Evolutionary conservation across 2,329 filamentous ascomycete species (phyloP), one percentile per base, ranked within the genome.

Genomic region (Fusarium sororula): DNA sequence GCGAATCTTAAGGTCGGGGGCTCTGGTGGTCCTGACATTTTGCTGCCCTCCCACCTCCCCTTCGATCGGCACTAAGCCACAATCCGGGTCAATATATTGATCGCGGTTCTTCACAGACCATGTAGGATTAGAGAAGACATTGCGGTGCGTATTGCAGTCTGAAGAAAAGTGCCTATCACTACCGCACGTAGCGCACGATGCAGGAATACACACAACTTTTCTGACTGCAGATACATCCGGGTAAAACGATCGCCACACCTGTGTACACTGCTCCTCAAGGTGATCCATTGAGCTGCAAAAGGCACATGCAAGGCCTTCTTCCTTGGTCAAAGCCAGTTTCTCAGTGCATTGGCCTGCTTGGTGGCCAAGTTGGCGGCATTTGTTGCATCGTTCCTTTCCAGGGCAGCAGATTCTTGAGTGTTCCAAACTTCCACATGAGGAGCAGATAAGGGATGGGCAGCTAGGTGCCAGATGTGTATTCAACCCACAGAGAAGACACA

Each of bases 331-430:
- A 6, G 81, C 80, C 47, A 93, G 84, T 68, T 90, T 89, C 70
- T 92, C 89, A 5, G 81, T 76, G 77, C 92, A 94, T 13, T 82
- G 74, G 2, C 80, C 75, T 24, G 82, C 80, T 57, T 77, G 75
- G 76, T 94, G 92, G 15, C 92, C 92, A 48, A 88, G 83, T 79
- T 91, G 88, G 54, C 85, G 87, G 80, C 92, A 94, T 77, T 89
- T 90, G 55, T 75, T 78, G 78, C 90, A 92, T 68, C 88, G 85
- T 39, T 80, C 80, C 39, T 83, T 84, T 10, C 81, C 82, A 17
- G 89, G 87, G 72, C 90, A 92, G 61, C 80, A 82, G 72, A 85
- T 85, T 10, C 84, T 81, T 60, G 84, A 84, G 78, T 92, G 89
- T 6, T 81, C 81, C 18, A 74, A 67, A 59, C 80, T 82, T 30